Evolutionary conservation across 768 basidiomycete species (phyloP).

Genomic region (Lentinus tigrinus): DNA sequence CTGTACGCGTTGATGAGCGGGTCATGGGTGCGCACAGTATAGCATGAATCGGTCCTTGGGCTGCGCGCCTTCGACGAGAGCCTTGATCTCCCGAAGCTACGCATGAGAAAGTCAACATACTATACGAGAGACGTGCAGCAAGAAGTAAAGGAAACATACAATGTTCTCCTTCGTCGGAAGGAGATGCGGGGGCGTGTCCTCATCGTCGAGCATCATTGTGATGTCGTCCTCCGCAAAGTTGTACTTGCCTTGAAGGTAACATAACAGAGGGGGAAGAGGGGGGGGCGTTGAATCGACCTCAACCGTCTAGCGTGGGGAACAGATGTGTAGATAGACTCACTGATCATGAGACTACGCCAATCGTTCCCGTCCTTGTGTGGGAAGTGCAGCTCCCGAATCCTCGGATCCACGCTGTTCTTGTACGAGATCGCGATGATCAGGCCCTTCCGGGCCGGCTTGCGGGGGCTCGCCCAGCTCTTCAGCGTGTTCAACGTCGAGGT

Average conservation of each 20-base stretch:
- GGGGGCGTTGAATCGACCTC: no score
- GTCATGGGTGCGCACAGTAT: constrained; percentile 11
- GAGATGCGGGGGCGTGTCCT: not conserved
- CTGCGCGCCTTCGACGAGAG: constrained; percentile 10
- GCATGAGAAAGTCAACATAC: not conserved
- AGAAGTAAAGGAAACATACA: constrained; percentile 2
- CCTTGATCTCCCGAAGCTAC: constrained; percentile 14
- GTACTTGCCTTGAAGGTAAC: not conserved
- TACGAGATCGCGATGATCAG: not conserved
- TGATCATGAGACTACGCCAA: not conserved
- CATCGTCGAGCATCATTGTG: constrained; percentile 16
- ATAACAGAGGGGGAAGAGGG: no score
- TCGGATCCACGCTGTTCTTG: not conserved
- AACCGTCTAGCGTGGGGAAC: no score
- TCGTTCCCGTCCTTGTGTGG: constrained; percentile 6
- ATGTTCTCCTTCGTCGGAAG: constrained; percentile 16
- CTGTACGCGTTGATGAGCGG: not conserved
- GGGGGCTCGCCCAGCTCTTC: not conserved
- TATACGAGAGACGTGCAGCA: no score
- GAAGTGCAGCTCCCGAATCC: not conserved
- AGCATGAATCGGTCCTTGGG: constrained; percentile 18
- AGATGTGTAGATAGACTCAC: not conserved
- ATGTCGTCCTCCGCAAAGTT: constrained; percentile 5
- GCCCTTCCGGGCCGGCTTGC: not conserved
- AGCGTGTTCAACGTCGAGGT: not conserved